Evolutionary conservation across 1,284 basidiomycete genomes (phyloP).

Genomic region (Mycosarcoma mackinlayi): DNA sequence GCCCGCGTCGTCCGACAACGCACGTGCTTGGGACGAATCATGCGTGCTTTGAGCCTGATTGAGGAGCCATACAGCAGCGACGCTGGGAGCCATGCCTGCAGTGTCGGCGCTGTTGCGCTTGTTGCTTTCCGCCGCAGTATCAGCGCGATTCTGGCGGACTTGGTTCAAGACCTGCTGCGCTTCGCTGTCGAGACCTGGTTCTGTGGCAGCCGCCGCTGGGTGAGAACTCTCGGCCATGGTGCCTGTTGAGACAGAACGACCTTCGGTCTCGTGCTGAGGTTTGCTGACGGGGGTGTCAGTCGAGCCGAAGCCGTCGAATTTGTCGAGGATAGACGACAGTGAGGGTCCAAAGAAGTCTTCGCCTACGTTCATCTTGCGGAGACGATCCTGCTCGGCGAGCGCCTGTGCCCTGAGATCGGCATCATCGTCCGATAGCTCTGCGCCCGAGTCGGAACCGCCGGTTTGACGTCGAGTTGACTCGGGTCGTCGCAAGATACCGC

Average conservation of each 20-base stretch:
- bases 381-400: constrained; percentile 59
- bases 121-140: constrained; percentile 23
- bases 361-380: constrained; percentile 61
- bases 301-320: constrained; percentile 49
- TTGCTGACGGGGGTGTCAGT: constrained; percentile 43
- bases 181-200: constrained; percentile 5
- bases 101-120: constrained; percentile 45
- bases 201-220: neutral
- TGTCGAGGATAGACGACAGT: constrained; percentile 50
- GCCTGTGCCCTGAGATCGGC: constrained; percentile 52
- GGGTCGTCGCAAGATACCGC: constrained; percentile 43
- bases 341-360: constrained; percentile 64
- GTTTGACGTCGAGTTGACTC: constrained; percentile 13
- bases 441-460: constrained; percentile 49
- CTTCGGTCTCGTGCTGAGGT: constrained; percentile 15
- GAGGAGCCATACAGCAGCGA: constrained; percentile 61
- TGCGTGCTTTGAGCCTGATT: constrained; percentile 28
- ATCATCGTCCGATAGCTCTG: constrained; percentile 49
- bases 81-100: constrained; percentile 52
- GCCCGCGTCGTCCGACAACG: constrained; percentile 10
- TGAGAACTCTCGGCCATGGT: constrained; percentile 3
- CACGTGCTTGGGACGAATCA: constrained; percentile 4
- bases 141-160: constrained; percentile 51
- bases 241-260: neutral
- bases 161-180: constrained; percentile 53